Conservation (phyloP, 768 basidiomycete species). For the Lyophyllum atratum region DNA sequence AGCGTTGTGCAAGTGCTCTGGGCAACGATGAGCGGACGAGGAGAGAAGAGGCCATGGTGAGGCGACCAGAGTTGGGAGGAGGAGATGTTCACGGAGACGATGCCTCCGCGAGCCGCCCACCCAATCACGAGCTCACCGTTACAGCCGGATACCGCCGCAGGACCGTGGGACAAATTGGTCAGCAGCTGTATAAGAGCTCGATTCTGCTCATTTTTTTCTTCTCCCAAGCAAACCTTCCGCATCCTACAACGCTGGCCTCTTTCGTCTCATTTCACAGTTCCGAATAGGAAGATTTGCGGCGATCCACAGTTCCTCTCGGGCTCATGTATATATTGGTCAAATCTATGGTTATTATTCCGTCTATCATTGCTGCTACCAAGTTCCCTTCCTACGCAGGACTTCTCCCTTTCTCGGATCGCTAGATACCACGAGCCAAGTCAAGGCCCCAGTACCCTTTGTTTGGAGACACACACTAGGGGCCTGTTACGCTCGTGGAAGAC, state of each 20-base stretch:
- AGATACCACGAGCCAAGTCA: constrained; percentile 62
- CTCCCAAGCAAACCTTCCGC: neutral
- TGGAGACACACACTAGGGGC: constrained; percentile 43
- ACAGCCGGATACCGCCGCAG: constrained; percentile 8
- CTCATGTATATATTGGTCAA: neutral
- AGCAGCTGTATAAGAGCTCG: neutral
- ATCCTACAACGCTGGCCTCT: too few relatives aligned
- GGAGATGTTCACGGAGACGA: constrained; percentile 3
- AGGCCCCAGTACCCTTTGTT: constrained; percentile 50
- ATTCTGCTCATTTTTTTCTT: constrained; percentile 1
- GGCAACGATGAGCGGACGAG: constrained; percentile 51
- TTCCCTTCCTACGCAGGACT: neutral
- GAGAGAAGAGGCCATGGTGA: constrained; percentile 51
- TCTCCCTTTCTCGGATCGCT: neutral
- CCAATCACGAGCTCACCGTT: constrained; percentile 20
- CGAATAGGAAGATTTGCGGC: neutral
- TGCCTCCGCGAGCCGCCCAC: constrained; percentile 5
- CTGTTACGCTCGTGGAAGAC: constrained; percentile 80
- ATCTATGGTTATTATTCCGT: neutral
- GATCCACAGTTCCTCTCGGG: neutral
- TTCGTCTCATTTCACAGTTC: neutral
- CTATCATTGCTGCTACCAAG: neutral
- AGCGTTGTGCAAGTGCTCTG: constrained; percentile 43
- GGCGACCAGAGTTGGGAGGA: constrained; percentile 14
- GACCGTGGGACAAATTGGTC: constrained; percentile 19